These are phyloP conservation scores for Thalassiosira hispida DNA, from an alignment of 352 stramenopile species.

Conservation along the genomic window DNA sequence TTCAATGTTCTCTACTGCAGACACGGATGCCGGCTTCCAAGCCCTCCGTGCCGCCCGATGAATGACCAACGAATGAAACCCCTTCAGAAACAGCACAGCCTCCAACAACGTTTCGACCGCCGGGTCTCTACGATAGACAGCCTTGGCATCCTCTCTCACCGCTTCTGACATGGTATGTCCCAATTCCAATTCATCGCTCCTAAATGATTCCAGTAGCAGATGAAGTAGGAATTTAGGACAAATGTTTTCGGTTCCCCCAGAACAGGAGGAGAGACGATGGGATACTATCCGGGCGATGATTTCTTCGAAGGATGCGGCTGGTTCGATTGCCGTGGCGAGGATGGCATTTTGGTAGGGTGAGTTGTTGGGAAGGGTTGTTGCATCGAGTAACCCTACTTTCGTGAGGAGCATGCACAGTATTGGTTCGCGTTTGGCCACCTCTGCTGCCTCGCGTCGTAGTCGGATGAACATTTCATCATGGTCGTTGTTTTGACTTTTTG, in stretches of 20 bases:
- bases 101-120: constrained; percentile 71
- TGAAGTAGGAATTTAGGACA: constrained; percentile 26
- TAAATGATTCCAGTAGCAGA: constrained; percentile 60
- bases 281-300: constrained; percentile 44
- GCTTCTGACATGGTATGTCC: constrained; percentile 69
- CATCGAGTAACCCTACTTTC: constrained; percentile 42
- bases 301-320: constrained; percentile 46
- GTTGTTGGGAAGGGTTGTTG: neutral
- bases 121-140: constrained; percentile 68
- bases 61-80: constrained; percentile 69
- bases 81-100: constrained; percentile 80
- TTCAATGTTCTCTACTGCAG: too few species aligned
- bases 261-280: constrained; percentile 48
- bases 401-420: constrained; percentile 40
- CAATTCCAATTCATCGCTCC: constrained; percentile 49
- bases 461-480: constrained; percentile 40
- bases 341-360: neutral
- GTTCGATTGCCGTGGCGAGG: neutral
- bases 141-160: constrained; percentile 63
- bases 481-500: neutral
- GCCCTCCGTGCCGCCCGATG: constrained; percentile 64
- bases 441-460: constrained; percentile 35
- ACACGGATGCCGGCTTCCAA: constrained; percentile 44
- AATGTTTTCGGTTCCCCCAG: constrained; percentile 24
- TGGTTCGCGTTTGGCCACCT: constrained; percentile 36